Base-by-base conservation (phyloP, 441 rosid genomes). In the Gossypium schwendimanii region DNA sequence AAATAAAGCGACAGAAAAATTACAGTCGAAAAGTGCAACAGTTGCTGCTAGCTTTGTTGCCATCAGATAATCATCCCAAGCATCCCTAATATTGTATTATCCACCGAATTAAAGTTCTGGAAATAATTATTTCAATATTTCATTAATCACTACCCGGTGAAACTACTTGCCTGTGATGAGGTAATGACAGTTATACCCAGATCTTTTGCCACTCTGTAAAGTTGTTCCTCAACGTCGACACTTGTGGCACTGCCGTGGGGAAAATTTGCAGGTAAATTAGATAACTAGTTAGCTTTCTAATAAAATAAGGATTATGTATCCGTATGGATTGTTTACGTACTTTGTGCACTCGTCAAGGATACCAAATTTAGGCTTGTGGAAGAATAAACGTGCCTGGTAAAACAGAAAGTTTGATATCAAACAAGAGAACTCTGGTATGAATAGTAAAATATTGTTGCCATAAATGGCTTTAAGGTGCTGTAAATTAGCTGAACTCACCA, bases 341-440 rank as follows among this genome's bases (percentile, higher is more conserved):
- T 96, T 96, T 80, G 98, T 96, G 89, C 99, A 96, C 84, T 96
- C 99, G 8, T 96, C 99, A 4, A 96, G 99, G 84, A 96, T 87
- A 77, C 94, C 98, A 78, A 91, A 96, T 76, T 76, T 87, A 7
- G 99, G 99, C 75, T 85, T 86, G 88, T 96, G 99, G 78, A 91
- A 96, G 91, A 96, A 93, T 50, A 93, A 83, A 17, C 98, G 98
- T 21, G 98, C 98, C 99, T 96, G 62, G 71, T 71, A 69, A 81
- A 73, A 76, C 67, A 60, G 24, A 72, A 60, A 69, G 49, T 63
- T 75, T 18, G 67, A 73, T 21, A 73, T 72, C 70, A 76, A 74
- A 81, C 17, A 36, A 36, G 44, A 21, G n/a, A 71, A 53, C 55
- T 14, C 39, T 24, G 54, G 71, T 36, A 60, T 7, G 53, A 17